Conservation (phyloP, 371 early-diverging fungal genomes). For the Funneliformis caledonium region DNA sequence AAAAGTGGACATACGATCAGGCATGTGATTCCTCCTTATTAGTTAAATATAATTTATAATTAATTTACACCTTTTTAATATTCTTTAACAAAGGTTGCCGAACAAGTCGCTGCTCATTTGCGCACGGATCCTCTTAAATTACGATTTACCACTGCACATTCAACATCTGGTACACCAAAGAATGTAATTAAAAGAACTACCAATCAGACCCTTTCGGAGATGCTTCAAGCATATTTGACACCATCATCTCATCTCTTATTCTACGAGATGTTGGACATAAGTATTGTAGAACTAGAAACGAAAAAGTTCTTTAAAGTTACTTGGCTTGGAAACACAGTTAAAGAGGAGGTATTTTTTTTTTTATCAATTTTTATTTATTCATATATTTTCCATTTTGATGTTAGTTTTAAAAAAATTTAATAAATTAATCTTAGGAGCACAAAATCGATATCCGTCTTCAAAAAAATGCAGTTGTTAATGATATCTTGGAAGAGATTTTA, state of each 20-base stretch:
- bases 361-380: conserved; percentile 26
- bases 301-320: conserved; percentile 68
- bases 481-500: conserved; percentile 62
- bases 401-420: conserved; percentile 42
- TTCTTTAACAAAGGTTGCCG: conserved; percentile 45
- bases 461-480: conserved; percentile 60
- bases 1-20: conserved; percentile 68
- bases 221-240: conserved; percentile 53
- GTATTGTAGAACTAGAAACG: conserved; percentile 79
- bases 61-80: not conserved
- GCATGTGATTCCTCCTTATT: conserved; percentile 41
- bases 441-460: conserved; percentile 60
- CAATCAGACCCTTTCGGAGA: conserved; percentile 61
- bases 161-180: conserved; percentile 47
- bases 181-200: conserved; percentile 54
- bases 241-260: conserved; percentile 50
- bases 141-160: conserved; percentile 58
- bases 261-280: conserved; percentile 86
- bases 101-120: conserved; percentile 60
- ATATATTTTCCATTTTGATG: not conserved
- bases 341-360: conserved; percentile 49
- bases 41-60: not conserved
- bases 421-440: conserved; percentile 40
- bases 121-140: conserved; percentile 69
- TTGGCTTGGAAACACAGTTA: conserved; percentile 57